Evolutionary conservation across 495 filamentous ascomycete genomes (phyloP).

Genomic region (Penicillium cataractarum): DNA sequence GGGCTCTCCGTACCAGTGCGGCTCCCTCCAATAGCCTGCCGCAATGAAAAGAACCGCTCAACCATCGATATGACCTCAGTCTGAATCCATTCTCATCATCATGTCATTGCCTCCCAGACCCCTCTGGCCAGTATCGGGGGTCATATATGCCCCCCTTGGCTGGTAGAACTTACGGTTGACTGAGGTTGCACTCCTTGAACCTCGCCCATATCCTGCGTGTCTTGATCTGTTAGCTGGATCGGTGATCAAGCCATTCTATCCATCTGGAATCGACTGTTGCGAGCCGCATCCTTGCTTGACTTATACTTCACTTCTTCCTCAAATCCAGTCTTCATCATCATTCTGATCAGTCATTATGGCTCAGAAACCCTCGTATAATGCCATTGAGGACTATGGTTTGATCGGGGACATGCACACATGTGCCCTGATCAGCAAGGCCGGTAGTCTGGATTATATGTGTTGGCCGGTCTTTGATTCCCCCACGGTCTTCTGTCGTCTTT

Average conservation of each 20-base stretch:
- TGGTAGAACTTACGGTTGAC: constrained; percentile 2
- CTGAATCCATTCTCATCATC: constrained; percentile 28
- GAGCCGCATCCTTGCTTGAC: neutral
- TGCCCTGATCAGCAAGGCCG: constrained; percentile 70
- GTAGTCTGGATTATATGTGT: constrained; percentile 76
- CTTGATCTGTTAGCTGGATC: neutral
- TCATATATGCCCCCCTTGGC: constrained; percentile 21
- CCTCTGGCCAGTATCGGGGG: constrained; percentile 14
- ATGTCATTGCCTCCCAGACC: constrained; percentile 28
- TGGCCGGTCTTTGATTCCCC: constrained; percentile 75
- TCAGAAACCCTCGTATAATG: constrained; percentile 52
- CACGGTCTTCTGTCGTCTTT: constrained; percentile 65
- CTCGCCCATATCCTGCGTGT: neutral
- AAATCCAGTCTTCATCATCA: no score
- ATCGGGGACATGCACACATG: constrained; percentile 81
- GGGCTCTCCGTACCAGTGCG: neutral
- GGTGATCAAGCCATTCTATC: neutral
- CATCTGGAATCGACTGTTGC: neutral
- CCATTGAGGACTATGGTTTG: constrained; percentile 76
- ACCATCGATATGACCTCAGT: constrained; percentile 35
- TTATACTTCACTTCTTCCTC: neutral
- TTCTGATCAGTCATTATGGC: constrained; percentile 18
- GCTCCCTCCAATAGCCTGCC: constrained; percentile 1
- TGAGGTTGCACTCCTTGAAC: neutral
- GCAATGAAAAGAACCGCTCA: constrained; percentile 10